These are phyloP conservation scores for Tricholomella constricta DNA, from an alignment of 768 basidiomycete genomes.

Conservation along the genomic window DNA sequence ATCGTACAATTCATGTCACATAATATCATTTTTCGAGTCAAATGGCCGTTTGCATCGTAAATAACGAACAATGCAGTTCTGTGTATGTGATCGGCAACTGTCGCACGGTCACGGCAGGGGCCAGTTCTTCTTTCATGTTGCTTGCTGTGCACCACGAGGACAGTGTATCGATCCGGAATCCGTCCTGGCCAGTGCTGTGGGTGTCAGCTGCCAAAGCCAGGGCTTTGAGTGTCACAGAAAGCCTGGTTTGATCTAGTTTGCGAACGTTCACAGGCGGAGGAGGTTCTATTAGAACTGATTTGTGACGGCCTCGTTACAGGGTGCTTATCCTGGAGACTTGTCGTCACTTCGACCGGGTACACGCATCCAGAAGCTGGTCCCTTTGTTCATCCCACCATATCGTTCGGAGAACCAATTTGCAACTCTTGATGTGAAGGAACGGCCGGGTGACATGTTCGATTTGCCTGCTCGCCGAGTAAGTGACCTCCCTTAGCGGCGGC, in stretches of 20 bases:
- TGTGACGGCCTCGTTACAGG: constrained; percentile 26
- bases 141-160: constrained; percentile 28
- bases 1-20: constrained; percentile 1
- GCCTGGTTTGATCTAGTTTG: constrained; percentile 31
- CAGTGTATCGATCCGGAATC: constrained; percentile 32
- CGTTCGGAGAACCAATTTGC: constrained; percentile 23
- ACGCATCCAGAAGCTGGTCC: constrained; percentile 25
- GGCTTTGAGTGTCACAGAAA: constrained; percentile 6
- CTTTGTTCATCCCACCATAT: constrained; percentile 16
- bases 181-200: constrained; percentile 28
- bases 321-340: constrained; percentile 26
- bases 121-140: neutral
- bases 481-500: constrained; percentile 35
- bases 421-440: constrained; percentile 31
- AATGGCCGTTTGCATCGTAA: too few relatives aligned
- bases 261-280: constrained; percentile 5
- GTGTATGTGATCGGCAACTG: neutral
- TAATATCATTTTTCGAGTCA: neutral
- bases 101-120: constrained; percentile 11
- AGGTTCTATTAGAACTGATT: constrained; percentile 4
- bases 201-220: constrained; percentile 15
- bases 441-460: constrained; percentile 36
- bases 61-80: neutral
- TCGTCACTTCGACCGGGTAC: constrained; percentile 9
- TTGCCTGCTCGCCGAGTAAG: constrained; percentile 35